Evolutionary conservation across 2,329 filamentous ascomycete genomes (phyloP).

Genomic region (Alternaria solani): DNA sequence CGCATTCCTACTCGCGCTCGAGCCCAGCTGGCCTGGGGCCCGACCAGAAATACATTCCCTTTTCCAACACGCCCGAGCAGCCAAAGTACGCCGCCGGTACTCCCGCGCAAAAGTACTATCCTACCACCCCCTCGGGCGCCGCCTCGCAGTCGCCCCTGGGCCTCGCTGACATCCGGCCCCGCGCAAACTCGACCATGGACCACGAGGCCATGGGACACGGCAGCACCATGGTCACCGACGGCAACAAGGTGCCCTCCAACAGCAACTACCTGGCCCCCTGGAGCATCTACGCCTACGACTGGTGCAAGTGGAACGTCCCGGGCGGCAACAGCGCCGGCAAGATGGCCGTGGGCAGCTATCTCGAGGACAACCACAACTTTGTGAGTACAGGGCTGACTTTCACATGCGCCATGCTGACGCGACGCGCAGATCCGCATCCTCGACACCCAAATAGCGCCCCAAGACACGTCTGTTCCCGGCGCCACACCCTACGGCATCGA

Average conservation of each 20-base stretch:
- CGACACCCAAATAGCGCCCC: slow-evolving; percentile 79
- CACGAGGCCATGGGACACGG: slow-evolving; percentile 71
- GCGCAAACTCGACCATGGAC: slow-evolving; percentile 80
- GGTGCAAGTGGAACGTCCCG: slow-evolving; percentile 96
- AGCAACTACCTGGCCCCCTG: slow-evolving; percentile 95
- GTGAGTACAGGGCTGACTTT: slow-evolving; percentile 61
- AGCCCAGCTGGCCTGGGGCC: slow-evolving; percentile 73
- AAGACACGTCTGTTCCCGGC: slow-evolving; percentile 73
- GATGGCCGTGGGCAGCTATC: slow-evolving; percentile 91
- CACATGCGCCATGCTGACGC: slow-evolving; percentile 17
- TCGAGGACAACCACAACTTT: slow-evolving; percentile 98
- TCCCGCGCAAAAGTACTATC: slow-evolving; percentile 67
- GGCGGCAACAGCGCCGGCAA: slow-evolving; percentile 78
- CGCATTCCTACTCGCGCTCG: slow-evolving; percentile 76
- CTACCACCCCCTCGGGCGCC: slow-evolving; percentile 61
- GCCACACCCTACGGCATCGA: slow-evolving; percentile 80
- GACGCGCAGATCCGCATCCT: slow-evolving; percentile 87
- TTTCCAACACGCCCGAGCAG: slow-evolving; percentile 70
- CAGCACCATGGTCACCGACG: slow-evolving; percentile 67
- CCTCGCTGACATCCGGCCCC: slow-evolving; percentile 87
- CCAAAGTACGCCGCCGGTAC: slow-evolving; percentile 54
- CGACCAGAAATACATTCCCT: slow-evolving; percentile 69
- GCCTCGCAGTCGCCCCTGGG: slow-evolving; percentile 87
- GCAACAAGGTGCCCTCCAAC: slow-evolving; percentile 72
- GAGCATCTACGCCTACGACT: slow-evolving; percentile 96